A percentile compares a stretch with the other conserved stretches of the same genome.
Conservation (phyloP, 2,329 filamentous ascomycete genomes). For the Fusarium kyushuense region DNA sequence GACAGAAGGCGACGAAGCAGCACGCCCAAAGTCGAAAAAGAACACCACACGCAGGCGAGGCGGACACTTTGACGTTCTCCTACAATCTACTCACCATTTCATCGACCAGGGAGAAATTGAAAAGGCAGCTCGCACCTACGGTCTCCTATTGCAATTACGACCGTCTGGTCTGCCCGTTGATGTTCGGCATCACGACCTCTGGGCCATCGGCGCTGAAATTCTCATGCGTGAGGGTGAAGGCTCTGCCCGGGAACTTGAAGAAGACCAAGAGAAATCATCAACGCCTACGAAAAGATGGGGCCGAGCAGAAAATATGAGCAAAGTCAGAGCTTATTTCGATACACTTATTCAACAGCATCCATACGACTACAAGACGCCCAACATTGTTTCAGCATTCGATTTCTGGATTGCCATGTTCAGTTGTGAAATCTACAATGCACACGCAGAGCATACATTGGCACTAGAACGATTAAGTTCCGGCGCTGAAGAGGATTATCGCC, state of each 20-base stretch:
- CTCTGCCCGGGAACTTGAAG: constrained; percentile 28
- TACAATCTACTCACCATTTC: constrained; percentile 77
- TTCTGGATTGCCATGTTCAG: constrained; percentile 87
- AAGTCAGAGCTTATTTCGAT: constrained; percentile 75
- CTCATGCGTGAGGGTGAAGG: constrained; percentile 72
- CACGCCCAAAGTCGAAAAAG: constrained; percentile 30
- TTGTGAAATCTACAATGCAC: constrained; percentile 81
- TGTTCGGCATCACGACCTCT: constrained; percentile 75
- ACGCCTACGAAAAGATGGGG: constrained; percentile 54
- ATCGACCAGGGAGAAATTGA: constrained; percentile 77
- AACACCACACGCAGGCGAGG: constrained; percentile 28
- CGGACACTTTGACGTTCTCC: constrained; percentile 74
- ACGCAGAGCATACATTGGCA: constrained; percentile 67
- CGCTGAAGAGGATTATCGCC: constrained; percentile 43
- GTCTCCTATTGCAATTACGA: constrained; percentile 73
- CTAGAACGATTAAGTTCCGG: constrained; percentile 54
- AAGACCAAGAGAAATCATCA: background rate
- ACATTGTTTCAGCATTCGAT: constrained; percentile 73
- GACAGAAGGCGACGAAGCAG: constrained; percentile 24
- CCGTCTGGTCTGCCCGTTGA: constrained; percentile 66
- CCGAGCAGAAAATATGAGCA: constrained; percentile 59
- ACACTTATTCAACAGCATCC: constrained; percentile 82
- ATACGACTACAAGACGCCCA: constrained; percentile 70
- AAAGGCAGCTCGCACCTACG: constrained; percentile 80
- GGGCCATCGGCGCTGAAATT: constrained; percentile 88